Evolutionary conservation across 176 grass and related monocot species (phyloP).

Genomic region (Sorghum bicolor): DNA sequence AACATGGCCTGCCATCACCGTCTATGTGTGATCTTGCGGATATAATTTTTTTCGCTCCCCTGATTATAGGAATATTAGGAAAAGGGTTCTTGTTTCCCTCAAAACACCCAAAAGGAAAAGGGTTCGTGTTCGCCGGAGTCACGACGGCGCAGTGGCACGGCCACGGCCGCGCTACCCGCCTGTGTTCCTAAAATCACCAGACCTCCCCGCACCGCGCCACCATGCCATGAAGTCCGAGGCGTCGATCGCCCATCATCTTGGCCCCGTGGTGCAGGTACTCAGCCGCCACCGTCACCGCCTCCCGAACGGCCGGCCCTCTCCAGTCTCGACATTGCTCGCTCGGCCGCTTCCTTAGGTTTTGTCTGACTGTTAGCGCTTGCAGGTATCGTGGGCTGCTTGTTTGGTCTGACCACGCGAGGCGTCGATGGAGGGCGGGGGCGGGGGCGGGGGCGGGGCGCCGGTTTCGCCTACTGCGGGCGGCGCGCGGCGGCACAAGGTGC

Average conservation of each 20-base stretch:
- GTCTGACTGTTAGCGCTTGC: neutral
- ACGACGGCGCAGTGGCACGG: neutral
- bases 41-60: neutral
- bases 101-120: neutral
- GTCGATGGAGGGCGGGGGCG: neutral
- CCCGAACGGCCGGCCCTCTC: neutral
- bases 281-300: neutral
- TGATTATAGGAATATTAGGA: neutral
- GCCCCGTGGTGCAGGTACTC: neutral
- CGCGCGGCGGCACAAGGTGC: constrained; percentile 5
- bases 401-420: neutral
- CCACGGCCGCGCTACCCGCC: neutral
- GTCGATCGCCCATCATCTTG: neutral
- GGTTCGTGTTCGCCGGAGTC: neutral
- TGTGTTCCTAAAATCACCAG: neutral
- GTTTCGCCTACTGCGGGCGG: neutral
- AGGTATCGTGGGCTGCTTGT: neutral
- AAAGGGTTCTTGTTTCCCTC: neutral
- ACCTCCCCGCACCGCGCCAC: neutral
- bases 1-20: neutral
- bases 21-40: neutral
- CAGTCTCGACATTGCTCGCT: neutral
- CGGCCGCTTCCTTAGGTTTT: neutral
- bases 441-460: neutral
- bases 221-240: neutral